Percentiles rank a stretch among this genome's conserved stretches.
Conservation (phyloP, 352 stramenopile species). For the Phytopythium oedochilum region DNA sequence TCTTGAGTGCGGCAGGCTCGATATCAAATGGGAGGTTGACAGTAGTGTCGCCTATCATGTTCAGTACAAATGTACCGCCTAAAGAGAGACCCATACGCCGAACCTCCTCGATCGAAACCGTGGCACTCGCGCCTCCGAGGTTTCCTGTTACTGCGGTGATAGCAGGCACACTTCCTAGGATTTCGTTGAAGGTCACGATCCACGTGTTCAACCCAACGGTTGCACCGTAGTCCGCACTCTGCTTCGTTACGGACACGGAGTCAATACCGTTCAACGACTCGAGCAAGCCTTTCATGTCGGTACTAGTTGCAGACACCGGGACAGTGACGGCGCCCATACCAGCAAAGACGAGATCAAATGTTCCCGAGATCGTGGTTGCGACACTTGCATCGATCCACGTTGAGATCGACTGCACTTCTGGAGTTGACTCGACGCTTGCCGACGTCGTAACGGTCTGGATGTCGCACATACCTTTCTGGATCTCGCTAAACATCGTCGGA, state of each 20-base stretch:
- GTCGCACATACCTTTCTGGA: conserved; percentile 89
- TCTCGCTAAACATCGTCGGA: conserved; percentile 40
- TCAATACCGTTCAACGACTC: conserved; percentile 76
- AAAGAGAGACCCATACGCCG: conserved; percentile 76
- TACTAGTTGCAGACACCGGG: conserved; percentile 23
- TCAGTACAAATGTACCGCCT: conserved; percentile 91
- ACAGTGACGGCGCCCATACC: conserved; percentile 44
- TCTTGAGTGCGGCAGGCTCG: conserved; percentile 79
- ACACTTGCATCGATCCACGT: conserved; percentile 57
- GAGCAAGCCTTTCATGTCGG: conserved; percentile 53
- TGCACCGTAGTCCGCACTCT: conserved; percentile 42
- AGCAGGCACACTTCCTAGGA: conserved; percentile 85
- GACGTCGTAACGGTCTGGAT: conserved; percentile 93
- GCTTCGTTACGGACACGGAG: conserved; percentile 54
- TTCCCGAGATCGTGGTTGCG: conserved; percentile 36
- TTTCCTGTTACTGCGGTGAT: conserved; percentile 60
- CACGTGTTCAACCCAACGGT: conserved; percentile 53
- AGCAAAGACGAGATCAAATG: conserved; percentile 62
- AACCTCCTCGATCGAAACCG: conserved; percentile 66
- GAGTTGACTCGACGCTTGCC: conserved; percentile 84
- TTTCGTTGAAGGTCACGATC: conserved; percentile 91
- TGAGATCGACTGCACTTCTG: conserved; percentile 87
- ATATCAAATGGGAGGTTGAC: conserved; percentile 91
- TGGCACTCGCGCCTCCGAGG: conserved; percentile 53
- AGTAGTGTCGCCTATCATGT: conserved; percentile 90